phyloP scores from a whole-genome alignment of 306 rosid genomes.

The Ormosia semicastrata region DNA sequence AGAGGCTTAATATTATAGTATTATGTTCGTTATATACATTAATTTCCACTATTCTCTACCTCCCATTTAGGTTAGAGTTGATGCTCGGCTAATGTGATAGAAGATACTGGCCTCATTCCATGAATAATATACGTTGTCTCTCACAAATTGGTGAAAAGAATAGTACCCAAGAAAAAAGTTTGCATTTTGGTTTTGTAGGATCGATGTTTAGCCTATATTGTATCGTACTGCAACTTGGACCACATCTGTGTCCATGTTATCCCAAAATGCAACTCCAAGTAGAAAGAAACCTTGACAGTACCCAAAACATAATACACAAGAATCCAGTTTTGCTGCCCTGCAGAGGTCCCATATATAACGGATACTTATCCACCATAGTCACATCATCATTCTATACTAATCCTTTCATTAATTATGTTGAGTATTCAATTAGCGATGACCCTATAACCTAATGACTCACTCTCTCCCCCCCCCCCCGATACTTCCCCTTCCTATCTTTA shows the following conservation, averaged over 20 bases:
- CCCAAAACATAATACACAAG: constrained; percentile 31
- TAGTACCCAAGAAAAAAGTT: neutral
- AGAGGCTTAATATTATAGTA: constrained; percentile 18
- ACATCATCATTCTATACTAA: neutral
- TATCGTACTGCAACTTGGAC: constrained; percentile 15
- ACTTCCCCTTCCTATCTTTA: neutral
- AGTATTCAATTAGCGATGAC: neutral
- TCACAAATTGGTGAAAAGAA: constrained; percentile 23
- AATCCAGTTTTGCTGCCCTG: constrained; percentile 11
- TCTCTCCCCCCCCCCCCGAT: neutral
- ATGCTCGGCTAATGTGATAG: neutral
- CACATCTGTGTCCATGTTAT: constrained; percentile 18
- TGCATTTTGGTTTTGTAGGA: neutral
- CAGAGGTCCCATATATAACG: constrained; percentile 20
- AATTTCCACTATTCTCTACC: constrained; percentile 14
- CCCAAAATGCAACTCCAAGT: constrained; percentile 33
- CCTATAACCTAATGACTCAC: neutral
- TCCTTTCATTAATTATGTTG: constrained; percentile 5
- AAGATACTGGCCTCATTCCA: neutral
- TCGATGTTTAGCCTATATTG: constrained; percentile 7
- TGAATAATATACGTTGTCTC: neutral
- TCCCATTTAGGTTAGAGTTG: neutral
- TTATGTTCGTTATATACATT: neutral
- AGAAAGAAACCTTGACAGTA: constrained; percentile 36
- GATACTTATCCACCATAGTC: neutral